Conservation (phyloP, 257 asterid species). For the Scutellaria baicalensis region DNA sequence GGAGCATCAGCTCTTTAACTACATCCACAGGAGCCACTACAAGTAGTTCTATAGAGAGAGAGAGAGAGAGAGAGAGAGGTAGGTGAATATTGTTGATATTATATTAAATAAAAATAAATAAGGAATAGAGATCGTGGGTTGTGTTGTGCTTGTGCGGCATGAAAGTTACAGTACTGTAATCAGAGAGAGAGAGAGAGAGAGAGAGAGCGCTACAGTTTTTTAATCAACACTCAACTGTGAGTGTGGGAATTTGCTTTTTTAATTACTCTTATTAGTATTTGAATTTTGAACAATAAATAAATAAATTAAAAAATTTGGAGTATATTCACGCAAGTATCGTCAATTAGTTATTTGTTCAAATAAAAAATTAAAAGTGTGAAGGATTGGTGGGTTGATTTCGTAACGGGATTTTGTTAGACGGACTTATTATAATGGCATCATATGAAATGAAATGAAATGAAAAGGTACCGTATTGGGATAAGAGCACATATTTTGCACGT, state of each 20-base stretch:
- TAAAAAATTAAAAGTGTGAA: too few relatives aligned
- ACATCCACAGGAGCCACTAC: neutral
- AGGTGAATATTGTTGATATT: too few relatives aligned
- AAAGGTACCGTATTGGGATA: neutral
- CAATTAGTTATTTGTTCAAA: too few relatives aligned
- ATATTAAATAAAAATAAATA: too few relatives aligned
- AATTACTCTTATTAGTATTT: neutral
- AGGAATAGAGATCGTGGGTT: neutral
- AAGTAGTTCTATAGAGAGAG: too few relatives aligned
- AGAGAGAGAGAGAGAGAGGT: too few relatives aligned
- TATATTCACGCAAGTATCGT: too few relatives aligned
- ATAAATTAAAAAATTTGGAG: too few relatives aligned
- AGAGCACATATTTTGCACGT: slow-evolving; percentile 2
- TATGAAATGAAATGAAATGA: too few relatives aligned
- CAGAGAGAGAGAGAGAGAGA: neutral
- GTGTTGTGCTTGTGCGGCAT: neutral
- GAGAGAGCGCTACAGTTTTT: neutral
- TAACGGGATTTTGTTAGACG: too few relatives aligned
- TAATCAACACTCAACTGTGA: slow-evolving; percentile 25
- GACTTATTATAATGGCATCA: neutral
- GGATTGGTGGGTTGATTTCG: too few relatives aligned
- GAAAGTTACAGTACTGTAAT: slow-evolving; percentile 20
- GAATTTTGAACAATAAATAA: too few relatives aligned
- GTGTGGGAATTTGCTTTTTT: neutral
- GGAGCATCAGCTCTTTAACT: neutral